A percentile compares a stretch with the other conserved stretches of the same genome.
Conservation (phyloP, 306 rosid species). For the Oxytropis ochrocephala region DNA sequence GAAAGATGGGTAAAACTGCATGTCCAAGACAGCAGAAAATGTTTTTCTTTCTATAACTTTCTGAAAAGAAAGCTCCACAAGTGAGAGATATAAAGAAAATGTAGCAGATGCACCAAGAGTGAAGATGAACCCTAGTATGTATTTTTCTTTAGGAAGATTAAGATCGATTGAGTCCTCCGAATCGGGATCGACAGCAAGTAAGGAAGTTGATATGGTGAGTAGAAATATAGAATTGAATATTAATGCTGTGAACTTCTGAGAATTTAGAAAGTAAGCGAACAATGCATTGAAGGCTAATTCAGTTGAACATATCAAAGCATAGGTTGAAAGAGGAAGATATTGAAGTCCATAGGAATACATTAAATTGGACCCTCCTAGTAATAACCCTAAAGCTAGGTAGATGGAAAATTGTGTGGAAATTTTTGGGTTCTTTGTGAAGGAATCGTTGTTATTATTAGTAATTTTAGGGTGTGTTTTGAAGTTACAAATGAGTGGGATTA, state of each 20-base stretch:
- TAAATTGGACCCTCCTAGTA: slow-evolving; percentile 32
- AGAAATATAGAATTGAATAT: slow-evolving; percentile 49
- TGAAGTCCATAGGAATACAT: slow-evolving; percentile 59
- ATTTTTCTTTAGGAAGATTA: slow-evolving; percentile 11
- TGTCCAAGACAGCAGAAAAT: slow-evolving; percentile 32
- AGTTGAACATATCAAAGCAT: slow-evolving; percentile 45
- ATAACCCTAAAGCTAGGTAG: slow-evolving; percentile 35
- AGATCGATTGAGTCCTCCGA: slow-evolving; percentile 22
- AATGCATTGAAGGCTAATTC: slow-evolving; percentile 55
- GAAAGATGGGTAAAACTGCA: slow-evolving; percentile 40
- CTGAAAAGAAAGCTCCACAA: slow-evolving; percentile 40
- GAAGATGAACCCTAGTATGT: slow-evolving; percentile 35
- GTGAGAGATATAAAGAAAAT: slow-evolving; percentile 37
- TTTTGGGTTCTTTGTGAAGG: slow-evolving; percentile 25
- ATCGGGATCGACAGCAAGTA: slow-evolving; percentile 37
- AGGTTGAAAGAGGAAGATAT: slow-evolving; percentile 52
- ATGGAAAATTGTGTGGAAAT: slow-evolving; percentile 1
- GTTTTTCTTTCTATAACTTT: slow-evolving; percentile 35
- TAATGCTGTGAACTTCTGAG: slow-evolving; percentile 43
- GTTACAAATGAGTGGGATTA: slow-evolving; percentile 38
- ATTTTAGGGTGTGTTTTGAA: not conserved
- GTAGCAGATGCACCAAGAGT: slow-evolving; percentile 49
- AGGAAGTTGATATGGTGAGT: slow-evolving; percentile 38
- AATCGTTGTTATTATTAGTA: not conserved
- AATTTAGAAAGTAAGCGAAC: slow-evolving; percentile 41